Percentiles rank a stretch among this genome's conserved stretches.
These are phyloP conservation scores for Xerocomus cyaneibrunnescens DNA, from an alignment of 1,284 basidiomycete species.

Conservation along the genomic window DNA sequence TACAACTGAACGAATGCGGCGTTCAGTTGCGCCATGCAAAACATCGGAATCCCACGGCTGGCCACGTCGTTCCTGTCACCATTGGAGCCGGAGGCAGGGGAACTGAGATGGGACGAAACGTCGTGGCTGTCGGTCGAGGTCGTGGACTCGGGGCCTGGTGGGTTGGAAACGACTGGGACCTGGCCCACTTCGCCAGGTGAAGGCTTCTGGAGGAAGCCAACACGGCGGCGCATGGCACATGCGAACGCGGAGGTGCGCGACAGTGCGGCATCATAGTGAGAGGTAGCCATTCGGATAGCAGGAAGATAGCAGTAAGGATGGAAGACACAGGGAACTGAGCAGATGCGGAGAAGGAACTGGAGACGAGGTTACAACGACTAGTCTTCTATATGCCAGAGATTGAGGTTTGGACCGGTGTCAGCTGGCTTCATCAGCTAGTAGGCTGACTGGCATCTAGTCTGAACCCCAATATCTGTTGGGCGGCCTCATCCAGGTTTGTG, in stretches of 20 bases:
- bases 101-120: background rate
- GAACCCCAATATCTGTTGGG: background rate
- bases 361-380: background rate
- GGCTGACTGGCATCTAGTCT: background rate
- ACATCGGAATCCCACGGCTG: background rate
- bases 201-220: background rate
- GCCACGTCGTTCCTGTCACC: background rate
- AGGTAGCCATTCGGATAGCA: constrained; percentile 9
- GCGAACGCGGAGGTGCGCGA: constrained; percentile 2
- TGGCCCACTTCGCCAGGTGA: background rate
- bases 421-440: too few relatives aligned
- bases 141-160: background rate
- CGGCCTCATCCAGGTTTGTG: too few relatives aligned
- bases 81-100: background rate
- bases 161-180: background rate
- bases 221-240: background rate
- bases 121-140: too few relatives aligned
- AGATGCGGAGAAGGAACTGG: constrained; percentile 5
- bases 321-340: background rate
- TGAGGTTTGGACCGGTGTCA: constrained; percentile 1
- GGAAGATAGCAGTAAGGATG: constrained; percentile 1
- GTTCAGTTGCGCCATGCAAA: too few relatives aligned
- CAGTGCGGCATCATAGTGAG: constrained; percentile 1
- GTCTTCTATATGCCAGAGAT: constrained; percentile 14
- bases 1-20: constrained; percentile 8